These are phyloP conservation scores for Blepharisma stoltei DNA, from an alignment of 73 alveolate species.

Conservation along the genomic window DNA sequence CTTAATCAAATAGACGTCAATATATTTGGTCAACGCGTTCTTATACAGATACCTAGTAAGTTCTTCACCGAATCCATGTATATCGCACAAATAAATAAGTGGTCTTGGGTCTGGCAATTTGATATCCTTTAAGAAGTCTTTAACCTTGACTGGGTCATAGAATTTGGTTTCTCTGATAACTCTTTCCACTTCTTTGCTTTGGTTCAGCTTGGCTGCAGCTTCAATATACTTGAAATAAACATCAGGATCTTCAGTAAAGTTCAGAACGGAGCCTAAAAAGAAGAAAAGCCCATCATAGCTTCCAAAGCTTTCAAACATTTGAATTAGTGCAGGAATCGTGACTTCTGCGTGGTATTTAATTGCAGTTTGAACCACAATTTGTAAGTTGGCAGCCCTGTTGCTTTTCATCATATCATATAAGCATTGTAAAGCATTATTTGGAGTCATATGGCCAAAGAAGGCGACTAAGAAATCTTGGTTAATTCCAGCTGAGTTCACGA, in stretches of 20 bases:
- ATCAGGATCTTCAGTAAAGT: conserved; percentile 94
- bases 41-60: conserved; percentile 97
- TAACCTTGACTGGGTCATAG: conserved; percentile 96
- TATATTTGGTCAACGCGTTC: conserved; percentile 93
- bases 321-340: conserved; percentile 79
- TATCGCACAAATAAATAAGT: conserved; percentile 97
- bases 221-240: conserved; percentile 97
- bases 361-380: conserved; percentile 92
- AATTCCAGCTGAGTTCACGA: conserved; percentile 91
- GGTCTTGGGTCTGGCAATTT: conserved; percentile 98
- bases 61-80: conserved; percentile 97
- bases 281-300: conserved; percentile 90
- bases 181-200: conserved; percentile 97
- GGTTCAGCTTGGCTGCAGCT: conserved; percentile 97
- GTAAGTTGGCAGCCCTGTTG: conserved; percentile 82
- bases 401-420: conserved; percentile 86
- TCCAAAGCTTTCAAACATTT: conserved; percentile 88
- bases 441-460: conserved; percentile 80
- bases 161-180: conserved; percentile 95
- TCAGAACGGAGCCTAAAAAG: conserved; percentile 87
- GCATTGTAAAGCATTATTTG: conserved; percentile 84
- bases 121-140: conserved; percentile 94
- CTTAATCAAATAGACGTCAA: conserved; percentile 94
- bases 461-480: conserved; percentile 86
- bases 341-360: conserved; percentile 85